Conservation (phyloP, 148 eudicot species). For the Persicaria tinctoria region DNA sequence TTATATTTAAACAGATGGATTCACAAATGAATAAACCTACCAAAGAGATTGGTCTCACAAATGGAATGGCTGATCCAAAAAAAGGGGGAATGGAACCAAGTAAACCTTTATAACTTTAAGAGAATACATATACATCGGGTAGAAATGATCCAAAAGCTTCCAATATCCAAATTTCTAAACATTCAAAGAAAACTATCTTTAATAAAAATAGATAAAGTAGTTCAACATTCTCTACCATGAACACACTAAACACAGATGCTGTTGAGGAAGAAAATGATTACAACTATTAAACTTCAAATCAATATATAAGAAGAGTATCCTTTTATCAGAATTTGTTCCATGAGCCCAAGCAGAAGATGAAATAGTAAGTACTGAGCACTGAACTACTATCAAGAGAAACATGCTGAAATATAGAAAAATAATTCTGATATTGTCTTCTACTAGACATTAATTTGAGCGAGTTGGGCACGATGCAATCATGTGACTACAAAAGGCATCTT, state of each 20-base stretch:
- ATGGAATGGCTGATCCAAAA: background rate
- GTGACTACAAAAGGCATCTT: background rate
- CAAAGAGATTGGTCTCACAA: background rate
- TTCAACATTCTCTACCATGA: background rate
- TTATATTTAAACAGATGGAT: too few relatives aligned
- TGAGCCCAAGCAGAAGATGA: background rate
- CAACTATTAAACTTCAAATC: background rate
- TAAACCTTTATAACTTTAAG: background rate
- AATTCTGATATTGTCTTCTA: background rate
- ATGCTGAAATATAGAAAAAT: background rate
- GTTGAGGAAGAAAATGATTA: background rate
- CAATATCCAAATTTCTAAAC: background rate
- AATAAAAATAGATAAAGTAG: background rate
- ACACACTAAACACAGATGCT: background rate
- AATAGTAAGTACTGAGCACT: background rate
- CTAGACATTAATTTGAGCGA: background rate
- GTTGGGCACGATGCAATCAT: conserved; percentile 1
- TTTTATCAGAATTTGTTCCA: background rate
- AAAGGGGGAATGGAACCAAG: background rate
- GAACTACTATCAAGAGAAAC: background rate
- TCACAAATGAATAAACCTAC: background rate
- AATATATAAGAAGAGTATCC: background rate
- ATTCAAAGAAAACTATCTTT: background rate
- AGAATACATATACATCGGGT: too few relatives aligned
- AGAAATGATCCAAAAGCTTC: too few relatives aligned